Percentiles rank a stretch among this genome's conserved stretches.
These are phyloP conservation scores for Serendipita indica DNA, from an alignment of 768 basidiomycete species.

Conservation along the genomic window DNA sequence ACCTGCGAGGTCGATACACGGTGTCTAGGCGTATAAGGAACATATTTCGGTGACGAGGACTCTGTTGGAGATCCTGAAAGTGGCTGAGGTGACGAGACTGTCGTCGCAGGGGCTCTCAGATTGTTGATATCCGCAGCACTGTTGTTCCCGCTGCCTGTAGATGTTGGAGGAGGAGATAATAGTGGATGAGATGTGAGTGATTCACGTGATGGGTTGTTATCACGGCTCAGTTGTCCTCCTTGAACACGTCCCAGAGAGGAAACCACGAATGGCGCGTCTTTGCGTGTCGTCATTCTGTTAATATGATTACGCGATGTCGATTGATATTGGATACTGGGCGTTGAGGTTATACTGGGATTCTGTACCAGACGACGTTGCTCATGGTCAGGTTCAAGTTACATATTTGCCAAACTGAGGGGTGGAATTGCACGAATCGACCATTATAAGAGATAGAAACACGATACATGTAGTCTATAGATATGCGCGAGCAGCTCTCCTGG, in stretches of 20 bases:
- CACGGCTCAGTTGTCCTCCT: neutral
- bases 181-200: constrained; percentile 49
- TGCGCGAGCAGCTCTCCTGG: constrained; percentile 12
- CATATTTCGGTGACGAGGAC: constrained; percentile 35
- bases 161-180: constrained; percentile 31
- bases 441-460: neutral
- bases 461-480: constrained; percentile 10
- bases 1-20: constrained; percentile 37
- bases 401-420: neutral
- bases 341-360: neutral
- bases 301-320: too few relatives aligned
- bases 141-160: constrained; percentile 17
- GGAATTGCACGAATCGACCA: neutral
- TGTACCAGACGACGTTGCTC: neutral
- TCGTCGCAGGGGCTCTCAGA: neutral
- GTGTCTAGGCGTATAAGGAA: constrained; percentile 65
- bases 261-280: neutral
- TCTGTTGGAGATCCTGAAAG: constrained; percentile 12
- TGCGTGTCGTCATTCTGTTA: neutral
- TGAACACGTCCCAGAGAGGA: constrained; percentile 6
- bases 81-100: constrained; percentile 13
- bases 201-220: constrained; percentile 33
- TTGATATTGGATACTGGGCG: neutral
- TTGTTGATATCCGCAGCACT: neutral
- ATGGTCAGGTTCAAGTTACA: neutral